These are phyloP conservation scores for Arthrinium phaeospermum DNA, from an alignment of 2,329 filamentous ascomycete genomes.

Conservation along the genomic window DNA sequence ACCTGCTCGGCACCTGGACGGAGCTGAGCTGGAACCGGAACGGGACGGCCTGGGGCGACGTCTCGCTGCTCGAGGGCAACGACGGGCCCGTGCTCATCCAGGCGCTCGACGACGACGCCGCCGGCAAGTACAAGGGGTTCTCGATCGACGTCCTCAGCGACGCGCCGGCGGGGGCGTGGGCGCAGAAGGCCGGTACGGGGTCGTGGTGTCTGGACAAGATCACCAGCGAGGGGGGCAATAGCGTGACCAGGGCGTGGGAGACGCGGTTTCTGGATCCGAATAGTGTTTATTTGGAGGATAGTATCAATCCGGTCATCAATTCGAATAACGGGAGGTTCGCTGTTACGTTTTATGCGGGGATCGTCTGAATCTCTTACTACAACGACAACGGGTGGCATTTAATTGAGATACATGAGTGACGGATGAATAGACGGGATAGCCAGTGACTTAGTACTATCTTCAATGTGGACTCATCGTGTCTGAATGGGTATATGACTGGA, in stretches of 20 bases:
- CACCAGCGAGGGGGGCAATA: conserved; percentile 28
- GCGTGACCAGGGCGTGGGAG: conserved; percentile 28
- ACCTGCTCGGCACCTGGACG: conserved; percentile 30
- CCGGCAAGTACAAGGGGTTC: conserved; percentile 27
- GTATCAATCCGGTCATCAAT: conserved; percentile 31
- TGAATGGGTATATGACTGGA: too few species aligned
- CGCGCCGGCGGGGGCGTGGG: conserved; percentile 27
- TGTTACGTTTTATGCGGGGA: conserved; percentile 30
- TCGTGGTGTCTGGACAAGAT: conserved; percentile 33
- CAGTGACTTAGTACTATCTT: too few species aligned
- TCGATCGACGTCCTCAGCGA: conserved; percentile 27
- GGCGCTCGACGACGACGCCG: conserved; percentile 26
- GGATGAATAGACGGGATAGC: too few species aligned
- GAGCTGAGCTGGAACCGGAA: conserved; percentile 30
- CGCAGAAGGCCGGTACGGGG: conserved; percentile 27
- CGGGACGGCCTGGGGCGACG: conserved; percentile 28
- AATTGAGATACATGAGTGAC: background rate
- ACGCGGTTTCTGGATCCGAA: conserved; percentile 26
- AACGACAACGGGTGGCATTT: background rate
- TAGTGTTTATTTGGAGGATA: conserved; percentile 28
- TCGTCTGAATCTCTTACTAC: conserved; percentile 19
- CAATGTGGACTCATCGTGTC: too few species aligned
- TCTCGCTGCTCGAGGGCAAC: conserved; percentile 33
- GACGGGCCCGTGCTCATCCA: conserved; percentile 30
- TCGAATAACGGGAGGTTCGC: conserved; percentile 31